Base-by-base conservation (phyloP, 2,329 filamentous ascomycete species). In the Colletotrichum sojae region DNA sequence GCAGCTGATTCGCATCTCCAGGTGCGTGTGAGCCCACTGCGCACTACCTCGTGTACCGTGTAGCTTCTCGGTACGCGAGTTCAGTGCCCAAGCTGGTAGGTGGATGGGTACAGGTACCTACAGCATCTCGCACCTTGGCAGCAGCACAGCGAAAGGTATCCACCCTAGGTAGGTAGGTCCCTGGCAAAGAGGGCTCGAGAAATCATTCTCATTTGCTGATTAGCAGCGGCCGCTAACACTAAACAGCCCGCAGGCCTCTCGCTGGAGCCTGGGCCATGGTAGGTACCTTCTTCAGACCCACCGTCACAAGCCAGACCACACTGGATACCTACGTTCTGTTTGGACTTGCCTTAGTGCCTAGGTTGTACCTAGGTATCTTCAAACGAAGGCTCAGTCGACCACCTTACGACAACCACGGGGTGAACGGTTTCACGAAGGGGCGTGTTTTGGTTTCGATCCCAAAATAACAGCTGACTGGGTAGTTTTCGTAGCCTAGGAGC, bases 221-320 rank as follows among this genome's bases (percentile, higher is more conserved):
- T 16, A 46, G 13, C 57, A 60, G 55, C 66, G 49, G 62, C 66
- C 66, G 51, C 62, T 61, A 66, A 56, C 22, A 52, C 45, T 13
- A 66, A 61, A 46, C 55, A 49, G 49, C 40, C 45, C 20, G 45
- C 49, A 49, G 12, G 31, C 31, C 51, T 51, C 25, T 61, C 56
- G 49, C 62, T 63, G n/a, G n/a, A n/a, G n/a, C n/a, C n/a, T n/a
- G 59, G 64, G n/a, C 52, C 25, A 36, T 62, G 6, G 6, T 18
- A 18, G 16, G 4, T 10, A 51, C 52, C 52, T 20, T 25, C 39
- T 59, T 39, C 10, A 22, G 49, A 54, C 16, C 54, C 54, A 69
- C 48, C 63, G 36, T 61, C 67, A 69, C 62, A 69, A 56, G 62
- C 62, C 43, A 69, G 55, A 25, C 43, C 16, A 25, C 22, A 25